Percentiles rank a stretch among this genome's conserved stretches.
These are phyloP conservation scores for Silene conica DNA, from an alignment of 148 eudicot species.

Conservation along the genomic window DNA sequence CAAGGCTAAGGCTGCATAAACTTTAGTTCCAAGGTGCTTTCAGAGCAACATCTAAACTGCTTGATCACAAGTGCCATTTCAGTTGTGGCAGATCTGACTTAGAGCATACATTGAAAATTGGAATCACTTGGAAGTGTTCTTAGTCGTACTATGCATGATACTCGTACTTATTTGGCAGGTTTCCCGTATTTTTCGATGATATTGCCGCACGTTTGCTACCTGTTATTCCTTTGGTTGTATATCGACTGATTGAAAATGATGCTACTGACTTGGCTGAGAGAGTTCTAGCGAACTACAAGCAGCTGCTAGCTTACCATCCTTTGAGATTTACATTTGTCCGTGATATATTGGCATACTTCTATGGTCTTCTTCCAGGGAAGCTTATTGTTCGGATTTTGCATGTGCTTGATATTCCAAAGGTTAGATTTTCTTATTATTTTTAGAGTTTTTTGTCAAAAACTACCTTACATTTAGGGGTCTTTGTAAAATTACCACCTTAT, in stretches of 20 bases:
- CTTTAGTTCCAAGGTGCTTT: not conserved
- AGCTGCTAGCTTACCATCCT: conserved; percentile 77
- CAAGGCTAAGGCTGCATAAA: not conserved
- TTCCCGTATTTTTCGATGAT: conserved; percentile 90
- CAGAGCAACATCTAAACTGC: not conserved
- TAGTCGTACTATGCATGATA: conserved; percentile 1
- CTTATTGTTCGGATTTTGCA: conserved; percentile 74
- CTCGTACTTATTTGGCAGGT: conserved; percentile 42
- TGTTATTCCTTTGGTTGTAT: conserved; percentile 79
- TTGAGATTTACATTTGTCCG: conserved; percentile 95
- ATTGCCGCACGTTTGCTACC: conserved; percentile 90
- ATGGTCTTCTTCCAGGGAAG: conserved; percentile 89
- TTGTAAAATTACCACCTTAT: no score
- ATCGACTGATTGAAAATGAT: conserved; percentile 93
- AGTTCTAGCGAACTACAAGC: conserved; percentile 60
- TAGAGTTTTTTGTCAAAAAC: no score
- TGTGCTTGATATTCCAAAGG: conserved; percentile 82
- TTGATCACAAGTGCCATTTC: not conserved
- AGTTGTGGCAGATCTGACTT: conserved; percentile 3
- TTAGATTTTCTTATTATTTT: no score
- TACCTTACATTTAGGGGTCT: no score
- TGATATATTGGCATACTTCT: conserved; percentile 92
- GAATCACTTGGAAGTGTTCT: not conserved
- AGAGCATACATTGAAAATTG: not conserved
- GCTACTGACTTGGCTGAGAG: conserved; percentile 82